phyloP scores from a whole-genome alignment of 495 filamentous ascomycete genomes.

The Tuber brumale region DNA sequence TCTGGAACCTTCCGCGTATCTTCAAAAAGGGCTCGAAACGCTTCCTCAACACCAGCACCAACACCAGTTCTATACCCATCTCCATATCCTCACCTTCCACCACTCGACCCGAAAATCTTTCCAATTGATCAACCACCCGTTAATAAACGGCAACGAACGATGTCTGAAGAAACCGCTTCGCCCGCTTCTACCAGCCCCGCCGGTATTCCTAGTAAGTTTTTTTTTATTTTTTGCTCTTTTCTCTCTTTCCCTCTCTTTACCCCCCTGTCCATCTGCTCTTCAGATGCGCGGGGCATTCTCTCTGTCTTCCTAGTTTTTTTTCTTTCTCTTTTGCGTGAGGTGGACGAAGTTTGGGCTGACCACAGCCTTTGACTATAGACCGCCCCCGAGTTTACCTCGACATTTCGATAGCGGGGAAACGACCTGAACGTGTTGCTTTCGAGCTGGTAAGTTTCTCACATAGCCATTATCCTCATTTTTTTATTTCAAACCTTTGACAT shows the following conservation, averaged over 20 bases:
- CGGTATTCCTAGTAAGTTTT: conserved; percentile 23
- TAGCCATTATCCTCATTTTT: background rate
- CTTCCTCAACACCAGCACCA: conserved; percentile 16
- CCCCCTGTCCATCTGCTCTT: conserved; percentile 10
- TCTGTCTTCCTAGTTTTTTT: no score
- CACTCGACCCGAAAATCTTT: background rate
- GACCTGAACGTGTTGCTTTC: conserved; percentile 67
- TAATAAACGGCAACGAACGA: conserved; percentile 8
- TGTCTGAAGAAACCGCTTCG: conserved; percentile 27
- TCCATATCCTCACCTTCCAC: conserved; percentile 11
- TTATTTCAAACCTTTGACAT: conserved; percentile 14
- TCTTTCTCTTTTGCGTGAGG: conserved; percentile 22
- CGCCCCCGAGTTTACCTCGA: conserved; percentile 73
- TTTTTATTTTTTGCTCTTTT: background rate
- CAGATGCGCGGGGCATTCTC: conserved; percentile 17
- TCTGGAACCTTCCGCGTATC: conserved; percentile 35
- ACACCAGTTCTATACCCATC: conserved; percentile 6
- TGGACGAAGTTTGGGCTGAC: conserved; percentile 17
- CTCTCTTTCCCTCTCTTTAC: conserved; percentile 11
- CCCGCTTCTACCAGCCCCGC: conserved; percentile 8
- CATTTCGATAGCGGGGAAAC: conserved; percentile 66
- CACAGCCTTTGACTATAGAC: conserved; percentile 23
- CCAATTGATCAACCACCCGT: conserved; percentile 4
- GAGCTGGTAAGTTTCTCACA: conserved; percentile 59
- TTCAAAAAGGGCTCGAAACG: conserved; percentile 23